Conservation (phyloP, 768 basidiomycete species). For the Russula griseocarnosa region DNA sequence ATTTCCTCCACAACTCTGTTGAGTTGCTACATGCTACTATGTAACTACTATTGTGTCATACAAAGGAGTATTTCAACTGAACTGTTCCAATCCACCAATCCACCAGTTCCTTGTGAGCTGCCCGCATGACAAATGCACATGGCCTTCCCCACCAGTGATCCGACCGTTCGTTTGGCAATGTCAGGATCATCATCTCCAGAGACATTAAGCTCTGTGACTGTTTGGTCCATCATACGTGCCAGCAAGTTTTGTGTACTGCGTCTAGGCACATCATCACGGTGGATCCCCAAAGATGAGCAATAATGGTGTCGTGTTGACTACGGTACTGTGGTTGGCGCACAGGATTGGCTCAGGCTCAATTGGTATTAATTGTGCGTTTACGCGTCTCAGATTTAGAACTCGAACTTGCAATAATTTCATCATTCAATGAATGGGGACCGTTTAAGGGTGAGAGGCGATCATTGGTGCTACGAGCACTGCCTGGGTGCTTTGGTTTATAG, state of each 20-base stretch:
- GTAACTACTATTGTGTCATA: too few species aligned
- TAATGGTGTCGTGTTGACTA: slow-evolving; percentile 47
- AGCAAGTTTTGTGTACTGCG: background rate
- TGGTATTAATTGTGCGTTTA: background rate
- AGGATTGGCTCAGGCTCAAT: slow-evolving; percentile 4
- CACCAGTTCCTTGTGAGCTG: too few species aligned
- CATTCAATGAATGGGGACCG: background rate
- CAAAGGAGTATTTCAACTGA: too few species aligned
- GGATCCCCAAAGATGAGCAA: slow-evolving; percentile 41
- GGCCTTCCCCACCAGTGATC: background rate
- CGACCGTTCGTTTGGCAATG: background rate
- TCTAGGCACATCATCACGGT: slow-evolving; percentile 12
- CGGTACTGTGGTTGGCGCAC: slow-evolving; percentile 37
- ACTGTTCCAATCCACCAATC: too few species aligned
- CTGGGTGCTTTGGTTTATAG: too few species aligned
- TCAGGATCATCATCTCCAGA: slow-evolving; percentile 1
- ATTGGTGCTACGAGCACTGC: background rate
- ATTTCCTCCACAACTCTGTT: too few species aligned
- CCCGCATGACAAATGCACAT: background rate
- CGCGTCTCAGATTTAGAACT: background rate
- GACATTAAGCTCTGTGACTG: slow-evolving; percentile 1
- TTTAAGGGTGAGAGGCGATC: background rate
- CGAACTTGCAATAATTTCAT: background rate
- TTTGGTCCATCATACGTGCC: slow-evolving; percentile 1
- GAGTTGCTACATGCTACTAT: too few species aligned